Base-by-base conservation (phyloP, 108 stramenopile genomes). In the Schizochytrium sp. region DNA sequence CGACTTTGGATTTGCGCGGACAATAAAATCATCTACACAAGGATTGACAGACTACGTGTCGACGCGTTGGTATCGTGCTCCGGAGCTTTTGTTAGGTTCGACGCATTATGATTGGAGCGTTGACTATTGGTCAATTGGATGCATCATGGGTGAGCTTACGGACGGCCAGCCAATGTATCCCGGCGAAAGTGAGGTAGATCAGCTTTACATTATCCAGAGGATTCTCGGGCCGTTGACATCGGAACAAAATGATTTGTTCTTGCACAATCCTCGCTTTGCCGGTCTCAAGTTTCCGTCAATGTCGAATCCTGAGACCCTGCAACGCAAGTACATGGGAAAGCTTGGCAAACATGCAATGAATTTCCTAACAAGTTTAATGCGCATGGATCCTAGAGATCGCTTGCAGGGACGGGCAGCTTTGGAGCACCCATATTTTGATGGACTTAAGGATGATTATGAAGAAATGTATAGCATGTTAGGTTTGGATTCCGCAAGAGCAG, bases 161-260 rank as follows among this genome's bases (percentile, higher is more conserved):
- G 94, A 95, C 61, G 95, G 95, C 3, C 94, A 95, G 89, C 94
- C 95, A 0, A 69, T 95, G 46, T 95, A 94, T 55, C 95, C 95
- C 0, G 95, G 94, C 46, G 93, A 94, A 57, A 93, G 91, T 55
- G 95, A 95, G 91, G 90, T 95, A 44, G 95, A 95, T 88, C 95
- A 95, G 93, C 94, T 95, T 41, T 94, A 93, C 88, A 93, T 95
- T 40, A 93, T 95, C 57, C 92, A 95, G 93, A 72, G 92, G 4
- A 72, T 92, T 46, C 72, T 91, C 46, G 90, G 90, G 17, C 87
- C 90, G 41, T 56, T 90, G 44, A 90, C 87, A n/a, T 15, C 90
- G n/a, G 90, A 3, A 42, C 95, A 95, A 57, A 72, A 91, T 60
- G 90, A 93, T 72, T 87, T 95, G 19, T 94, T 95, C 69, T 72